Evolutionary conservation across 2,329 filamentous ascomycete species (phyloP).

Genomic region (Penicillium sp.): DNA sequence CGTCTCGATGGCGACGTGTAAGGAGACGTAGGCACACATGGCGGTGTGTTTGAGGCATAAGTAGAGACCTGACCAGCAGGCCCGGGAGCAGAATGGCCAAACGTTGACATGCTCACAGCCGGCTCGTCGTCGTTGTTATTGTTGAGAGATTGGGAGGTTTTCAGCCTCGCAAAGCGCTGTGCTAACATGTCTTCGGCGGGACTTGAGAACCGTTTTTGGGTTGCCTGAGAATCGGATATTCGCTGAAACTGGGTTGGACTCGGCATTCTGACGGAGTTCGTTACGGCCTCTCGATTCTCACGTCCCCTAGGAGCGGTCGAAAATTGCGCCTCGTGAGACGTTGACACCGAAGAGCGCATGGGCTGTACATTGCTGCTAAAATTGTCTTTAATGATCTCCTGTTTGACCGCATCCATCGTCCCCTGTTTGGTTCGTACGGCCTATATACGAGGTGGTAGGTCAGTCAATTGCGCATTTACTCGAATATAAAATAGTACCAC

Average conservation of each 20-base stretch:
- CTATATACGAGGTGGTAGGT: conserved; percentile 14
- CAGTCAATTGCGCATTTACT: background rate
- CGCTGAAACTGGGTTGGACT: conserved; percentile 41
- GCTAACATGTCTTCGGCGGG: conserved; percentile 38
- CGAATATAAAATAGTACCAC: background rate
- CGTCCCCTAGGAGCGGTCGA: conserved; percentile 22
- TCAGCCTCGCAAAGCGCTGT: conserved; percentile 43
- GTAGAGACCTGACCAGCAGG: conserved; percentile 18
- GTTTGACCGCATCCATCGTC: conserved; percentile 43
- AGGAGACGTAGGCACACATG: conserved; percentile 13
- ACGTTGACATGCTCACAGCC: conserved; percentile 1
- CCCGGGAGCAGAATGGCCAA: conserved; percentile 5
- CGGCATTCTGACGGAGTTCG: conserved; percentile 37
- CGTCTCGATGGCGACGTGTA: conserved; percentile 28
- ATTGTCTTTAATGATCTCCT: conserved; percentile 41
- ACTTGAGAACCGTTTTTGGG: conserved; percentile 26
- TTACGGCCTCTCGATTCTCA: conserved; percentile 19
- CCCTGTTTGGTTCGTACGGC: conserved; percentile 42
- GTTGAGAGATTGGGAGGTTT: conserved; percentile 24
- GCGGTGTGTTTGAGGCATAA: conserved; percentile 15
- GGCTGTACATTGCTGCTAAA: conserved; percentile 30
- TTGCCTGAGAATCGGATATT: conserved; percentile 21
- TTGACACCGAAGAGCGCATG: conserved; percentile 12
- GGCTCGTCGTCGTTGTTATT: conserved; percentile 4
- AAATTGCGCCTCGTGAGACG: conserved; percentile 12